A percentile compares a stretch with the other conserved stretches of the same genome.
phyloP scores from a whole-genome alignment of 2,329 filamentous ascomycete species.

The Penicillium corylophilum region DNA sequence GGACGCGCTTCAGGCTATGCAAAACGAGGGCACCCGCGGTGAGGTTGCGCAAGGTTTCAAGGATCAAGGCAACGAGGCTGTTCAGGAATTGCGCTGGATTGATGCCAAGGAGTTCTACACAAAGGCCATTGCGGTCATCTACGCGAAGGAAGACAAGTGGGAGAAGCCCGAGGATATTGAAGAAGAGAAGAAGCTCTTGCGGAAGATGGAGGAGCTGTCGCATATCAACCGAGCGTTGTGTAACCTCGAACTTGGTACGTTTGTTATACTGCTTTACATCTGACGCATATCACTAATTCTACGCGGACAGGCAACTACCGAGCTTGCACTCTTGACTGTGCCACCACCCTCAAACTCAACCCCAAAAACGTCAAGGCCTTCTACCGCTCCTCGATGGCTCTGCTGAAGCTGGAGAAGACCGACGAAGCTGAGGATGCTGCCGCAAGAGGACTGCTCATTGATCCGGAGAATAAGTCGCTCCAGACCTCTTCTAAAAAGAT shows the following conservation, averaged over 20 bases:
- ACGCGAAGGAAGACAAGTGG: constrained; percentile 58
- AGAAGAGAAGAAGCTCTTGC: constrained; percentile 63
- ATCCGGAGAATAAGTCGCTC: constrained; percentile 67
- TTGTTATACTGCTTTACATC: neutral
- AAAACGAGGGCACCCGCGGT: constrained; percentile 84
- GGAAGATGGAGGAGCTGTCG: constrained; percentile 68
- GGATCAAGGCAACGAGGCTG: constrained; percentile 88
- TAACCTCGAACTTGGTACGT: constrained; percentile 74
- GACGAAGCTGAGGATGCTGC: constrained; percentile 79
- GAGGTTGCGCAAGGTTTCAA: constrained; percentile 85
- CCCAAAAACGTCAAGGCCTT: constrained; percentile 81
- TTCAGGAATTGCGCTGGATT: constrained; percentile 67
- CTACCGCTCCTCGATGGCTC: constrained; percentile 78
- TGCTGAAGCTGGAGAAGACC: constrained; percentile 75
- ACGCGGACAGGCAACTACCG: constrained; percentile 70
- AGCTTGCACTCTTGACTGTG: constrained; percentile 81
- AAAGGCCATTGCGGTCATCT: constrained; percentile 75
- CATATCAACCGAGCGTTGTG: constrained; percentile 87
- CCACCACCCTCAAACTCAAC: constrained; percentile 74
- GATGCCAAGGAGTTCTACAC: constrained; percentile 91
- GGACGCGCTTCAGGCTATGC: constrained; percentile 83
- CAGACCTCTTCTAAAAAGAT: constrained; percentile 63
- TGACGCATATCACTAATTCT: constrained; percentile 16
- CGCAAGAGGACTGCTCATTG: constrained; percentile 69
- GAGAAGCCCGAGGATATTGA: constrained; percentile 53